Evolutionary conservation across 1,284 basidiomycete species (phyloP), one percentile per base, ranked within the genome.

Genomic region (Melanopsichium pennsylvanicum): DNA sequence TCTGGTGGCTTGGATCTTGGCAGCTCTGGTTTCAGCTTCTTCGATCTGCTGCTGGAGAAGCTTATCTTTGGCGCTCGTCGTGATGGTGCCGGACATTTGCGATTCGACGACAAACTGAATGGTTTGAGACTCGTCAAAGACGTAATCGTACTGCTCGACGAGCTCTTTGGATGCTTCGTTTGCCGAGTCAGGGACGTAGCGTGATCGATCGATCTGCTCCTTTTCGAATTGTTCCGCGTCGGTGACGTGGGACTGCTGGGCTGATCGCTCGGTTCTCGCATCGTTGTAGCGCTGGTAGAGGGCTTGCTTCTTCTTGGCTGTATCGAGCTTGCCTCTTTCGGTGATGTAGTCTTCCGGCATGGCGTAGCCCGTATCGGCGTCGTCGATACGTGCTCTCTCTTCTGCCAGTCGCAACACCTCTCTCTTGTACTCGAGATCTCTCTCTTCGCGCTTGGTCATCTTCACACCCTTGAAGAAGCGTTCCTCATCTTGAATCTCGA

Each of bases 311-410:
- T 97, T 95, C 83, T 93, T 94, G 84, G 96, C 94, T 82, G 88
- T 90, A 85, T 98, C 94, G 62, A 98, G 91, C 82, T 93, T 95
- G n/a, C 96, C 96, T 81, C 97, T 92, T 78, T 97, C 95, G 0
- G 95, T 98, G 75, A 97, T 86, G 79, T 99, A 98, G 83, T 98
- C 95, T 74, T 78, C 62, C 4, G 76, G 75, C 47, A 74, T 68
- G 5, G 41, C 50, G 37, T 81, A 81, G 13, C 70, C 69, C 0
- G 58, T 58, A 21, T 72, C 59, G 4, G 68, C 70, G 90, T 90
- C 92, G 91, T 93, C 91, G 62, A 98, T 96, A 78, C 88, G 89
- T 63, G 93, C 85, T 18, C 94, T 87, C 80, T 95, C 94, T 82
- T 99, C 94, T 55, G 96, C 94, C 26, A 98, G 86, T 40, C 87